Conservation (phyloP, 441 rosid species). For the Erysimum cheiri region DNA sequence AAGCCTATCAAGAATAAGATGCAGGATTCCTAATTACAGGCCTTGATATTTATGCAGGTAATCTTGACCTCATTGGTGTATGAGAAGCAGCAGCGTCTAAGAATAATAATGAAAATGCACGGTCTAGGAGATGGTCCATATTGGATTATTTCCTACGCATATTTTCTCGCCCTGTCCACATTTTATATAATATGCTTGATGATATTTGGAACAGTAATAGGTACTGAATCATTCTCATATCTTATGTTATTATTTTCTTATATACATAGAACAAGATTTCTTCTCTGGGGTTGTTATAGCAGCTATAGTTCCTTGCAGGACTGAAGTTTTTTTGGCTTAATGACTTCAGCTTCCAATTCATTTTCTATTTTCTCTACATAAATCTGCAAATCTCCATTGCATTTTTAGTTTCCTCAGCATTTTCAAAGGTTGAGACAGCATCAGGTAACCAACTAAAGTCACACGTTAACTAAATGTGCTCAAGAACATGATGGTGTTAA, state of each 20-base stretch:
- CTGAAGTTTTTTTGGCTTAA: constrained; percentile 73
- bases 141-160: constrained; percentile 81
- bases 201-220: constrained; percentile 65
- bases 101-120: constrained; percentile 98
- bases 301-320: constrained; percentile 43
- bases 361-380: constrained; percentile 70
- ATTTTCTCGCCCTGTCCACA: constrained; percentile 70
- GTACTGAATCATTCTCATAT: constrained; percentile 3
- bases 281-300: background rate
- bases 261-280: background rate
- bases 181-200: constrained; percentile 71
- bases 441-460: constrained; percentile 59
- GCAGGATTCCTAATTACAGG: background rate
- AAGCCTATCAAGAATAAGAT: background rate
- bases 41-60: constrained; percentile 52
- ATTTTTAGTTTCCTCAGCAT: constrained; percentile 64
- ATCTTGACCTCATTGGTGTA: constrained; percentile 72
- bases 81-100: constrained; percentile 74
- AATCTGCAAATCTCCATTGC: constrained; percentile 84
- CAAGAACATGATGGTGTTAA: background rate
- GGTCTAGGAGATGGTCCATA: constrained; percentile 94
- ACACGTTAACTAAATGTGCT: background rate
- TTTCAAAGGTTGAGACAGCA: constrained; percentile 75
- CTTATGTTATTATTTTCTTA: background rate
- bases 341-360: constrained; percentile 70